Evolutionary conservation across 2,329 filamentous ascomycete species (phyloP).

Genomic region (Blumeria hordei): DNA sequence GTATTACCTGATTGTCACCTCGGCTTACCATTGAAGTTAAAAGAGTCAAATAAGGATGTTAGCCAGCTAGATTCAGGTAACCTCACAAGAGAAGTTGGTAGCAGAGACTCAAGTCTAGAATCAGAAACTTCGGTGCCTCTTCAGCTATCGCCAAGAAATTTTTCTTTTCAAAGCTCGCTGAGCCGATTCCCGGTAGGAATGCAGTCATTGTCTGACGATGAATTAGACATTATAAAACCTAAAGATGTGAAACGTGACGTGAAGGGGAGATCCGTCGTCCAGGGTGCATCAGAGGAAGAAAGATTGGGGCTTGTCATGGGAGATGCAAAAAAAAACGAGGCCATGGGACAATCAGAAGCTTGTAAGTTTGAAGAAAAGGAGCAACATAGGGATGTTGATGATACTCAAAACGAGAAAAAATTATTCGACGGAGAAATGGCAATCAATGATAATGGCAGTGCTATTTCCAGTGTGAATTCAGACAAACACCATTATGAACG

Average conservation of each 20-base stretch:
- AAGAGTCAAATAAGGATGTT: conserved; percentile 25
- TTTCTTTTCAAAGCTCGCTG: conserved; percentile 81
- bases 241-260: conserved; percentile 16
- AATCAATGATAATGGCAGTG: background rate
- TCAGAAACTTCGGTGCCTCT: conserved; percentile 30
- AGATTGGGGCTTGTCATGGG: conserved; percentile 60
- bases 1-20: conserved; percentile 14
- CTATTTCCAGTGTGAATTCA: too few relatives aligned
- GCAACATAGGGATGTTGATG: background rate
- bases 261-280: conserved; percentile 19
- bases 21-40: conserved; percentile 21
- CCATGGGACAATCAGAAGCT: background rate
- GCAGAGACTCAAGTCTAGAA: conserved; percentile 8
- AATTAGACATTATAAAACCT: conserved; percentile 14
- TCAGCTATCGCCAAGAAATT: conserved; percentile 46
- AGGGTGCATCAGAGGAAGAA: conserved; percentile 57
- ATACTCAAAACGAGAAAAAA: background rate
- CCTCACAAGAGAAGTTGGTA: conserved; percentile 4
- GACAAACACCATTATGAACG: background rate
- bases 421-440: background rate
- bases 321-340: conserved; percentile 18
- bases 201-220: conserved; percentile 3
- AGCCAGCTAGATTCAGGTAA: conserved; percentile 4
- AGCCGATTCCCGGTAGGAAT: conserved; percentile 5
- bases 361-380: background rate